phyloP scores from a whole-genome alignment of 2,329 filamentous ascomycete genomes.

The Fusarium buxicola region DNA sequence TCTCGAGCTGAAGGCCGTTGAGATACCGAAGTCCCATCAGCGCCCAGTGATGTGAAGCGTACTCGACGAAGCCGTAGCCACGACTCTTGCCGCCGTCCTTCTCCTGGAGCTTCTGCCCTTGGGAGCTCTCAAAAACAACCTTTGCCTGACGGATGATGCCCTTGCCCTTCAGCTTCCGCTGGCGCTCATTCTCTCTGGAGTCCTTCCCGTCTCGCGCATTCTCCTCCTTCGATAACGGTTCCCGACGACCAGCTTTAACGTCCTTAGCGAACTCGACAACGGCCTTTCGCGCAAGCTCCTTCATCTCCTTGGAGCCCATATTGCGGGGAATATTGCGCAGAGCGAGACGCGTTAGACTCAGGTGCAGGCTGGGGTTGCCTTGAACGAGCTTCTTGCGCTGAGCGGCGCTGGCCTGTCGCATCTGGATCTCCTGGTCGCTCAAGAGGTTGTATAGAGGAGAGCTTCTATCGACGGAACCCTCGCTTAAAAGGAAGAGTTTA shows the following conservation, averaged over 20 bases:
- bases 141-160: slow-evolving; percentile 93
- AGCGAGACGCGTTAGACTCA: slow-evolving; percentile 90
- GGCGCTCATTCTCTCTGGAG: slow-evolving; percentile 82
- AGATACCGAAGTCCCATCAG: slow-evolving; percentile 95
- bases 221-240: slow-evolving; percentile 91
- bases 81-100: slow-evolving; percentile 83
- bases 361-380: slow-evolving; percentile 87
- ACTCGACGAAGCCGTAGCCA: slow-evolving; percentile 98
- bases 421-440: slow-evolving; percentile 81
- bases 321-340: slow-evolving; percentile 90
- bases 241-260: slow-evolving; percentile 80
- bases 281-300: slow-evolving; percentile 90
- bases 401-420: slow-evolving; percentile 86
- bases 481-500: slow-evolving; percentile 85
- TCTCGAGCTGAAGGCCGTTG: slow-evolving; percentile 77
- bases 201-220: slow-evolving; percentile 81
- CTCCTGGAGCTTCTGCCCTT: slow-evolving; percentile 87
- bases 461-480: slow-evolving; percentile 83
- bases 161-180: slow-evolving; percentile 84
- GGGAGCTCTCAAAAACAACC: slow-evolving; percentile 88
- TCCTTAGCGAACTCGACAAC: slow-evolving; percentile 94
- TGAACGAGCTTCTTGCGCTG: slow-evolving; percentile 93
- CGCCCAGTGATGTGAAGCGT: slow-evolving; percentile 91
- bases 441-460: slow-evolving; percentile 83
- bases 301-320: slow-evolving; percentile 87